phyloP scores from a whole-genome alignment of 1,284 basidiomycete species.

The Trichosporon sp. region DNA sequence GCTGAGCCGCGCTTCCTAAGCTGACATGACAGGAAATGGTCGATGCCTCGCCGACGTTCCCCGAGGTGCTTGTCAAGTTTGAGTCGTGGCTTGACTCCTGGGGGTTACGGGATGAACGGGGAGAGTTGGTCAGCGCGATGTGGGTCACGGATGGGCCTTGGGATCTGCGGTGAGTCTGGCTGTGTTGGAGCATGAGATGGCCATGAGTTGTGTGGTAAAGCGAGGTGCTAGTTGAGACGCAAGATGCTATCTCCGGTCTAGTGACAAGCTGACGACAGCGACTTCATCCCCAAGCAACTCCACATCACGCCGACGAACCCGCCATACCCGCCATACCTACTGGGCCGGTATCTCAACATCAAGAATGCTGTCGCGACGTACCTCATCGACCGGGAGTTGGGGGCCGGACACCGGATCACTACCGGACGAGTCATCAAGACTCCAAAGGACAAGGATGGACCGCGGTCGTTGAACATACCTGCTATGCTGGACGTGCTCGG shows the following conservation, averaged over 20 bases:
- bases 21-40: conserved; percentile 56
- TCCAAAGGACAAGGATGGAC: background rate
- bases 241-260: background rate
- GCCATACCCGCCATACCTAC: conserved; percentile 37
- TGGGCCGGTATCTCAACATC: conserved; percentile 43
- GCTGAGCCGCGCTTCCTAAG: background rate
- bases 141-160: conserved; percentile 54
- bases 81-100: conserved; percentile 59
- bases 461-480: conserved; percentile 38
- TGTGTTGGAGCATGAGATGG: background rate
- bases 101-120: conserved; percentile 42
- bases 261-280: conserved; percentile 16
- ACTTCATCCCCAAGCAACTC: conserved; percentile 41
- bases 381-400: conserved; percentile 23
- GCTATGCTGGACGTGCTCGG: conserved; percentile 46
- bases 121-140: conserved; percentile 36
- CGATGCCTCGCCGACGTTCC: conserved; percentile 69
- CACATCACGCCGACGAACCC: conserved; percentile 42
- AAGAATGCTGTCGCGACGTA: conserved; percentile 40
- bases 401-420: conserved; percentile 24
- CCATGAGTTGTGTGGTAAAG: no score
- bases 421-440: conserved; percentile 11
- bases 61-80: conserved; percentile 61
- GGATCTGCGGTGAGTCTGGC: conserved; percentile 41
- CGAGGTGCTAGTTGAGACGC: no score